Conservation (phyloP, 805 yeast genomes). For the Hanseniaspora meyeri region DNA sequence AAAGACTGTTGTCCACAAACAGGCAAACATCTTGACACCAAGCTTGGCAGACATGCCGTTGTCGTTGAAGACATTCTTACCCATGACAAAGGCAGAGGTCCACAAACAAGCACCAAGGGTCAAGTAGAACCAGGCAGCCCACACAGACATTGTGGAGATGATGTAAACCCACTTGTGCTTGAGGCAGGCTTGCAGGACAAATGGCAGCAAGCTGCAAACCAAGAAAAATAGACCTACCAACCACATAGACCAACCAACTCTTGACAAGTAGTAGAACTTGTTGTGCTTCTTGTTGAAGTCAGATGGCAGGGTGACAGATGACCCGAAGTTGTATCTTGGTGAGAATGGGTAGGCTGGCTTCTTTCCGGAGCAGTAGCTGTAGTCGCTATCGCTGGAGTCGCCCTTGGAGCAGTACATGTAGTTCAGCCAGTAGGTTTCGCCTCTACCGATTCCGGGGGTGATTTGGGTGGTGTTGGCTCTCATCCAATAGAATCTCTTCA, state of each 20-base stretch:
- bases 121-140: constrained; percentile 36
- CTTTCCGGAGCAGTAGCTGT: constrained; percentile 40
- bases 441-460: constrained; percentile 26
- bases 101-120: constrained; percentile 36
- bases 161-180: constrained; percentile 17
- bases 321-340: constrained; percentile 59
- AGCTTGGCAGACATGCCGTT: constrained; percentile 33
- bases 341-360: constrained; percentile 76
- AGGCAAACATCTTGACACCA: constrained; percentile 43
- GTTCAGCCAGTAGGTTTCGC: constrained; percentile 62
- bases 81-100: constrained; percentile 46
- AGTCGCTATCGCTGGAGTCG: constrained; percentile 29
- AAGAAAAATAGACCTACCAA: constrained; percentile 46
- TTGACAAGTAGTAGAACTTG: constrained; percentile 51
- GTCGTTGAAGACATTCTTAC: constrained; percentile 36
- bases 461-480: constrained; percentile 57
- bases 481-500: constrained; percentile 66
- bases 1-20: constrained; percentile 47
- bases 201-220: constrained; percentile 35
- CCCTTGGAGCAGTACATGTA: constrained; percentile 47
- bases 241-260: constrained; percentile 56
- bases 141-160: constrained; percentile 14
- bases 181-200: constrained; percentile 18
- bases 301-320: constrained; percentile 40
- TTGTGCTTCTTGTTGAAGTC: constrained; percentile 38